These are phyloP conservation scores for Dorcoceras hygrometricum DNA, from an alignment of 257 asterid genomes.

Conservation along the genomic window DNA sequence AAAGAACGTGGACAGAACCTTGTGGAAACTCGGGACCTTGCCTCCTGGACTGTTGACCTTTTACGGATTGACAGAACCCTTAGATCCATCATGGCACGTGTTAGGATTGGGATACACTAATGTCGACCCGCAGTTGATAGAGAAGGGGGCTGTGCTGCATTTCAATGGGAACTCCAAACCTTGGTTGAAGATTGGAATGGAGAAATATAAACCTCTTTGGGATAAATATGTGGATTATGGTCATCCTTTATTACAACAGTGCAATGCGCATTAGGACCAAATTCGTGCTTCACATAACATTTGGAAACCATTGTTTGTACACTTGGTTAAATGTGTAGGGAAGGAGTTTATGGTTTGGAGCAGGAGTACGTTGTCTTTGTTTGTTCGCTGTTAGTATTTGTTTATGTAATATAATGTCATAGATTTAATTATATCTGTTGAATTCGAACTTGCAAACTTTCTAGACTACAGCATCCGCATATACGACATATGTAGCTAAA, in stretches of 20 bases:
- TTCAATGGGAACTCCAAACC: conserved; percentile 68
- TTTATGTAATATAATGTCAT: conserved; percentile 35
- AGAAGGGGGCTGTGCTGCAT: conserved; percentile 65
- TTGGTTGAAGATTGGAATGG: conserved; percentile 68
- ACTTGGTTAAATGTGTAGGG: conserved; percentile 23
- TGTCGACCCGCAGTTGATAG: conserved; percentile 50
- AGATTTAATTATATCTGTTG: conserved; percentile 14
- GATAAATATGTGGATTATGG: conserved; percentile 53
- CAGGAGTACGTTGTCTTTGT: conserved; percentile 22
- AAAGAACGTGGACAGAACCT: conserved; percentile 53
- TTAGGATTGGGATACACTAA: conserved; percentile 60
- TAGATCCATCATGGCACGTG: conserved; percentile 63
- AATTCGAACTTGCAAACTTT: background rate
- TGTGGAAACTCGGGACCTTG: conserved; percentile 67
- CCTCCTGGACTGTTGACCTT: conserved; percentile 65
- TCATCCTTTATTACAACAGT: conserved; percentile 51
- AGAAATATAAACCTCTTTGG: conserved; percentile 66
- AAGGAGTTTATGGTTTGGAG: conserved; percentile 14
- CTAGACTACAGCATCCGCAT: background rate
- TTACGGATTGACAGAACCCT: conserved; percentile 58
- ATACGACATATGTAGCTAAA: background rate
- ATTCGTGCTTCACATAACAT: background rate
- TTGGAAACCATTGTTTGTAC: conserved; percentile 30
- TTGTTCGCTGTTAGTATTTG: conserved; percentile 6
- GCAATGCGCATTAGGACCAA: conserved; percentile 44